These are phyloP conservation scores for Coccinonectria pachysandricola DNA, from an alignment of 2,329 filamentous ascomycete genomes.

Conservation along the genomic window DNA sequence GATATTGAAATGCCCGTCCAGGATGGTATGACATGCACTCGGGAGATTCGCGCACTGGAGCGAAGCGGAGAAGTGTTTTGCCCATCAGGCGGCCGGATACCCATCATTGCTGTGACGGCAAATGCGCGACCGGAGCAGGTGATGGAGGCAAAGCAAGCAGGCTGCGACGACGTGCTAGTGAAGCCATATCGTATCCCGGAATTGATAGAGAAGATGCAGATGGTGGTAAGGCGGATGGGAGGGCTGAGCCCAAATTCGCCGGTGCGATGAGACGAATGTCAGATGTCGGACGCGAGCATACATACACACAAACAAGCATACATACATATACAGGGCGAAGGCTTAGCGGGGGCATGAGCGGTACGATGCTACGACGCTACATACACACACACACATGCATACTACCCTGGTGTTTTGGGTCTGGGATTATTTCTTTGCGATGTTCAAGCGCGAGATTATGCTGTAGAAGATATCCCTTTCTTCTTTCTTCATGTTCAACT, in stretches of 20 bases:
- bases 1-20: constrained; percentile 69
- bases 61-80: constrained; percentile 37
- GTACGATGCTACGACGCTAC: too few relatives aligned
- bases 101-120: constrained; percentile 57
- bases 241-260: constrained; percentile 19
- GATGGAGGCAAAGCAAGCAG: constrained; percentile 37
- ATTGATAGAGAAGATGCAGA: constrained; percentile 48
- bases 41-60: constrained; percentile 53
- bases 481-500: too few relatives aligned
- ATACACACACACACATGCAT: too few relatives aligned
- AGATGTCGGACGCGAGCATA: constrained; percentile 9
- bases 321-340: too few relatives aligned
- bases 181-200: constrained; percentile 60
- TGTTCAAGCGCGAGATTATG: too few relatives aligned
- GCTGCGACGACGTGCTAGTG: constrained; percentile 56
- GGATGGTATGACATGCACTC: constrained; percentile 58
- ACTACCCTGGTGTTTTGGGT: too few relatives aligned
- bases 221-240: constrained; percentile 29
- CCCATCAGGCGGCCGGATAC: constrained; percentile 38
- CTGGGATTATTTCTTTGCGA: too few relatives aligned
- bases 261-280: constrained; percentile 10
- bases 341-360: too few relatives aligned
- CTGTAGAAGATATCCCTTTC: too few relatives aligned
- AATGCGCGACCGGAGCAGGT: constrained; percentile 57
- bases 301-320: constrained; percentile 6